Base-by-base conservation (phyloP, 2,329 filamentous ascomycete genomes). In the Colletotrichum agaves region DNA sequence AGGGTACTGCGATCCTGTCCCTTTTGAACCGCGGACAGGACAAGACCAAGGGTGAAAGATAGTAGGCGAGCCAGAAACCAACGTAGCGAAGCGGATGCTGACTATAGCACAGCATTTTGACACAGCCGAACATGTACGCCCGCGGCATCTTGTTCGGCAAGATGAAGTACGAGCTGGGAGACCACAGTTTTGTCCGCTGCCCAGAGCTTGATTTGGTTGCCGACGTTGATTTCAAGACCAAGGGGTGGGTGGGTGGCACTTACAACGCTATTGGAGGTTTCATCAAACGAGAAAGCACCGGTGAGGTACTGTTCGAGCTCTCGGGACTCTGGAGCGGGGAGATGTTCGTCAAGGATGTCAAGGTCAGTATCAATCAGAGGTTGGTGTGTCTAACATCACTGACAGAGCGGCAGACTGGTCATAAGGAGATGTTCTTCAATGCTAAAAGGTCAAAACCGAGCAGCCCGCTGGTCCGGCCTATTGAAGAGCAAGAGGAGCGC, bases 111-210 rank as follows among this genome's bases (percentile, higher is more conserved):
- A 97, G 93, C 80, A 93, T 97, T 75, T 81, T 98, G 59, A 98
- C 96, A 4, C 96, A 99, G 76, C 96, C 96, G 17, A 99, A 99
- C 82, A 99, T 99, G 94, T 99, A 99, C 78, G 96, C 95, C 21
- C 89, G 96, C 70, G 95, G 96, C 39, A 98, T 99, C 68, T 84
- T 99, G 8, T 98, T 99, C 75, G 96, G 96, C 53, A 98, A 98
- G 79, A 98, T 99, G 96, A 98, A 98, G 80, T 99, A 98, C 79
- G 96, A 99, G 82, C 88, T 99, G 7, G 96, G 95, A 71, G 95
- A 98, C 78, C 94, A 97, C 82, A 97, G 94, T 77, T 93, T 94
- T 74, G 93, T 99, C 19, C 88, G 91, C 72, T 98, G 96, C 78
- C 93, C 95, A 0, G 95, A 98, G 78, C 87, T 93, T 17, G 91